Evolutionary conservation across 805 yeast genomes (phyloP).

Genomic region (Candida piceae): DNA sequence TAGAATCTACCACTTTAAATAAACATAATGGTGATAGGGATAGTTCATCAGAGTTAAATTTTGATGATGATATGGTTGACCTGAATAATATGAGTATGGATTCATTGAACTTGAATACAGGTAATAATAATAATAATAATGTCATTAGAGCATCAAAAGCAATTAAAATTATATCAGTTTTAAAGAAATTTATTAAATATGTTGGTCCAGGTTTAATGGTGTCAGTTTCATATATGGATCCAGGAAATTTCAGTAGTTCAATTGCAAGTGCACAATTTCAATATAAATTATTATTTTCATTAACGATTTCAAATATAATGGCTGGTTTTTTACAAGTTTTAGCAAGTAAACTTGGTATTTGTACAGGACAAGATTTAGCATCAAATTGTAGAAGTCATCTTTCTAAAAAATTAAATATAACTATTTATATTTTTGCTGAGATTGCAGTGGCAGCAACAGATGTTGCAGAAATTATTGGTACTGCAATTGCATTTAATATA

Average conservation of each 20-base stretch:
- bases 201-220: slow-evolving; percentile 98
- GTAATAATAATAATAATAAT: neutral
- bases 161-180: slow-evolving; percentile 6
- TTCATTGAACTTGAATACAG: no score
- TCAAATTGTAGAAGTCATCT: slow-evolving; percentile 77
- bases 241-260: slow-evolving; percentile 94
- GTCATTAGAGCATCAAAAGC: slow-evolving; percentile 3
- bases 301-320: slow-evolving; percentile 73
- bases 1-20: neutral
- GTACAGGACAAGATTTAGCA: slow-evolving; percentile 90
- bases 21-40: neutral
- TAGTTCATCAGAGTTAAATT: no score
- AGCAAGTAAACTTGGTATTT: slow-evolving; percentile 86
- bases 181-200: slow-evolving; percentile 36
- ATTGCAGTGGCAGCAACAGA: slow-evolving; percentile 92
- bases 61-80: neutral
- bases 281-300: slow-evolving; percentile 72
- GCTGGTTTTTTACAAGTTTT: slow-evolving; percentile 84
- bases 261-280: slow-evolving; percentile 76
- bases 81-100: slow-evolving; percentile 1
- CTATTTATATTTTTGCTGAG: slow-evolving; percentile 76
- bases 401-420: slow-evolving; percentile 53
- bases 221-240: slow-evolving; percentile 93
- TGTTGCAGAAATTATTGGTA: slow-evolving; percentile 96
- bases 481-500: slow-evolving; percentile 88